These are phyloP conservation scores for Cladophialophora exuberans DNA, from an alignment of 2,329 filamentous ascomycete species.

Conservation along the genomic window DNA sequence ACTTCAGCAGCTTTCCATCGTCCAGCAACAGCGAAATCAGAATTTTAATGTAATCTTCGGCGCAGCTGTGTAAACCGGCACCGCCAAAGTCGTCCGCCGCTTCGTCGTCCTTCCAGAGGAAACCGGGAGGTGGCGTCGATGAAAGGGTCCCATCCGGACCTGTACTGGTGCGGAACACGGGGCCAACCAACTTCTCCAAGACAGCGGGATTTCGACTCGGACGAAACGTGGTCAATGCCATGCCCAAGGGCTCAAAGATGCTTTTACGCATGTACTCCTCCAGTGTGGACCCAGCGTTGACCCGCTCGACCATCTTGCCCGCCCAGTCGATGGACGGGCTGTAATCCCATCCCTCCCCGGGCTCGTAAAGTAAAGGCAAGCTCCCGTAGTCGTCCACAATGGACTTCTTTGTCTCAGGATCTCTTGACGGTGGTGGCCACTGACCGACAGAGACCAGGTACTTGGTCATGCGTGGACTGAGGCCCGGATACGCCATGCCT, in stretches of 20 bases:
- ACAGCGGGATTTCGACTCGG: too few relatives aligned
- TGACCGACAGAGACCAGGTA: too few relatives aligned
- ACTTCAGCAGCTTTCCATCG: slow-evolving; percentile 50
- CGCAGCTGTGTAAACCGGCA: slow-evolving; percentile 29
- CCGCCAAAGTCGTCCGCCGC: too few relatives aligned
- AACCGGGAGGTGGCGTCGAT: too few relatives aligned
- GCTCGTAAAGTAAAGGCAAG: slow-evolving; percentile 53
- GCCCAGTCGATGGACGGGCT: slow-evolving; percentile 57
- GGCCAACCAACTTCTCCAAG: too few relatives aligned
- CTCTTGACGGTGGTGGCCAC: too few relatives aligned
- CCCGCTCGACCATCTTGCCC: slow-evolving; percentile 52
- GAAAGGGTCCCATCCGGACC: too few relatives aligned
- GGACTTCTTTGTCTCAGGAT: too few relatives aligned
- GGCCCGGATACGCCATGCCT: too few relatives aligned
- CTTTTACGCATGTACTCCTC: slow-evolving; percentile 48
- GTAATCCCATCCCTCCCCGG: slow-evolving; percentile 56
- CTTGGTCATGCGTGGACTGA: too few relatives aligned
- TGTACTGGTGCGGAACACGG: too few relatives aligned
- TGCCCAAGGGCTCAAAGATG: slow-evolving; percentile 49
- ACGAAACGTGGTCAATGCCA: slow-evolving; percentile 55
- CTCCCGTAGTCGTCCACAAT: background rate
- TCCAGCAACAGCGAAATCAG: slow-evolving; percentile 25
- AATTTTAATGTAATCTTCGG: slow-evolving; percentile 29
- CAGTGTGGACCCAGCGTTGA: slow-evolving; percentile 43
- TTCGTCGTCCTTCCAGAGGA: too few relatives aligned